phyloP scores from a whole-genome alignment of 768 basidiomycete species.

The Leucocoprinus sp. region DNA sequence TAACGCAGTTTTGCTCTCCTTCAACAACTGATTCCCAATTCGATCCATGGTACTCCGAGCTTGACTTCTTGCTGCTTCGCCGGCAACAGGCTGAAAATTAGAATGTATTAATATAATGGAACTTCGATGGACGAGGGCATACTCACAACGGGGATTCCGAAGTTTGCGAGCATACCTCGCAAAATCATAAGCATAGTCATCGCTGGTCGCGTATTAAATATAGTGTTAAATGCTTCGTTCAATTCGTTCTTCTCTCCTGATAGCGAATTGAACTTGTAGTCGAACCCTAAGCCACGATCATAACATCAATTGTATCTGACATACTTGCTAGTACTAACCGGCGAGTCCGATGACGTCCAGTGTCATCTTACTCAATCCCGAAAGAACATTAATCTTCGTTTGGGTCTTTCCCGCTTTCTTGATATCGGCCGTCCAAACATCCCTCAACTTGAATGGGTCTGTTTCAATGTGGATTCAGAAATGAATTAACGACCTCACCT shows the following conservation, averaged over 20 bases:
- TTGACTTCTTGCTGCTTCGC: constrained; percentile 19
- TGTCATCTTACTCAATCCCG: constrained; percentile 60
- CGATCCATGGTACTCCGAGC: constrained; percentile 36
- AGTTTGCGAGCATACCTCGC: constrained; percentile 27
- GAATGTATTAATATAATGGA: neutral
- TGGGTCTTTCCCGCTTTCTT: constrained; percentile 17
- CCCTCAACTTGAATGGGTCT: constrained; percentile 32
- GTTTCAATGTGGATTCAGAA: neutral
- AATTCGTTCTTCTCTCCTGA: constrained; percentile 38
- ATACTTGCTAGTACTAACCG: neutral
- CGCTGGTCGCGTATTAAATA: constrained; percentile 36
- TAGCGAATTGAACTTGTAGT: constrained; percentile 27
- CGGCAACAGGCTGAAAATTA: constrained; percentile 21
- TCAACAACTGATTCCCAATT: constrained; percentile 42
- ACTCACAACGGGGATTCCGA: neutral
- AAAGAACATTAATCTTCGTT: constrained; percentile 46
- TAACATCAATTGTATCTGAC: neutral
- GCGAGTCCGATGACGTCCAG: constrained; percentile 69
- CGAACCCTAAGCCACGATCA: constrained; percentile 19
- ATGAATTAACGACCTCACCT: constrained; percentile 25
- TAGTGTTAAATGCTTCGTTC: constrained; percentile 40
- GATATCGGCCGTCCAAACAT: constrained; percentile 34
- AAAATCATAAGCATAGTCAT: constrained; percentile 27
- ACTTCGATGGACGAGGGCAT: neutral
- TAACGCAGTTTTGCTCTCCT: constrained; percentile 37